Evolutionary conservation across 768 basidiomycete genomes (phyloP), one percentile per base, ranked within the genome.

Genomic region (Dentipellis fragilis): DNA sequence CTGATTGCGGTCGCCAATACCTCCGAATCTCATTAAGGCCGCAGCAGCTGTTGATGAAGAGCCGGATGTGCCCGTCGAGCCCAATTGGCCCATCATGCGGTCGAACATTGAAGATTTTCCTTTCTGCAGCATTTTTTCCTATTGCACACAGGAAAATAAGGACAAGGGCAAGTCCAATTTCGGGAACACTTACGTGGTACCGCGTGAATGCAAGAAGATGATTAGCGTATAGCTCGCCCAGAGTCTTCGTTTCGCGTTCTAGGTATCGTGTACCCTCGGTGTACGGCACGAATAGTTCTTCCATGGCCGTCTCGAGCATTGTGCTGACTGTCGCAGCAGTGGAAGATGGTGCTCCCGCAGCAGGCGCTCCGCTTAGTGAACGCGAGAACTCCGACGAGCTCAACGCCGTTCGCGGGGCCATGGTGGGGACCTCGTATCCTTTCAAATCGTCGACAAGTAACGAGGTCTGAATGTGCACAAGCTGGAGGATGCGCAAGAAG

Each of bases 301-400:
- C 96, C 81, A 96, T 85, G 8, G 93, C 89, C 8, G 82, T 84
- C 68, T 98, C 96, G n/a, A 99, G 76, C 89, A 97, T 92, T 1
- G 80, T 73, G 63, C 84, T 77, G 63, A 88, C 79, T 6, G 79
- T 71, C 12, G 80, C 75, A 9, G 80, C 76, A 9, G 78, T 69
- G 0, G 75, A 72, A 21, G 76, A 64, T 1, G 74, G 65, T 16
- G 75, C 71, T 37, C 76, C 67, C 21, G 79, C 71, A 4, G 73
- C 64, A n/a, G 69, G 58, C 3, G 63, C 50, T 14, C 75, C 75
- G 21, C 72, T 73, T 23, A 85, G 64, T 2, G 80, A 77, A 54
- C 76, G 72, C 34, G 79, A 76, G 64, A 89, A 82, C 58, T 87
- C 84, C 9, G 75, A 69, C 14, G 73, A 71, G 59, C 86, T 87